Percentiles rank a stretch among this genome's conserved stretches.
phyloP scores from a whole-genome alignment of 139 green algal genomes.

The Zygnema cylindricum region DNA sequence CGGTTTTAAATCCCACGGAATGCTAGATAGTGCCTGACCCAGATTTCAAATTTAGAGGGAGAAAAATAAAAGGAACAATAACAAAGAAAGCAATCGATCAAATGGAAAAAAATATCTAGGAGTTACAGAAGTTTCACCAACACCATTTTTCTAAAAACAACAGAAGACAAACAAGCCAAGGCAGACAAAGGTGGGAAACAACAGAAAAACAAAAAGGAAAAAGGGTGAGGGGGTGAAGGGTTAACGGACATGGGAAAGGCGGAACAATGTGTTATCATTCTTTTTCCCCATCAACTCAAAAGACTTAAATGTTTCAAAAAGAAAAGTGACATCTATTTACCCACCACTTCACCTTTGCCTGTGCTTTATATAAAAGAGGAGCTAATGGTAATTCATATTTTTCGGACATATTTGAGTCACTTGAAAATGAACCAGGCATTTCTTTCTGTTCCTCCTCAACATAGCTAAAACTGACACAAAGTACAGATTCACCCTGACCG shows the following conservation, averaged over 20 bases:
- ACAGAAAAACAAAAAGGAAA: neutral
- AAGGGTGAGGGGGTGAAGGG: neutral
- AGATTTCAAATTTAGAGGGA: too few species aligned
- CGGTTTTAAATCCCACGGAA: conserved; percentile 56
- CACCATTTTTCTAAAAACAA: neutral
- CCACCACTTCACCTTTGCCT: neutral
- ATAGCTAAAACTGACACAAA: too few species aligned
- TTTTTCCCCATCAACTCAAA: neutral
- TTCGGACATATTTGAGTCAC: too few species aligned
- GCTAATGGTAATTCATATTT: too few species aligned
- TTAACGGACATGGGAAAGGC: neutral
- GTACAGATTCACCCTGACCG: too few species aligned
- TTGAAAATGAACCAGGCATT: too few species aligned
- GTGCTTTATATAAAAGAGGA: neutral
- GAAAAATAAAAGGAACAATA: neutral
- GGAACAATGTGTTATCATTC: neutral
- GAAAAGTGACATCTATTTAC: neutral
- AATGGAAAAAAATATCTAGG: neutral
- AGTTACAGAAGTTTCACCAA: neutral
- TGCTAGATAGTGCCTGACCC: conserved; percentile 40
- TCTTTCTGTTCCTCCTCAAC: too few species aligned
- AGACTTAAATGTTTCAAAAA: neutral
- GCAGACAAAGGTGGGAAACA: neutral
- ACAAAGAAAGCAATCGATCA: neutral
- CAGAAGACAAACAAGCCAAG: neutral